Evolutionary conservation across 2,329 filamentous ascomycete species (phyloP), one percentile per base, ranked within the genome.

Genomic region (Sclerotinia nivalis): DNA sequence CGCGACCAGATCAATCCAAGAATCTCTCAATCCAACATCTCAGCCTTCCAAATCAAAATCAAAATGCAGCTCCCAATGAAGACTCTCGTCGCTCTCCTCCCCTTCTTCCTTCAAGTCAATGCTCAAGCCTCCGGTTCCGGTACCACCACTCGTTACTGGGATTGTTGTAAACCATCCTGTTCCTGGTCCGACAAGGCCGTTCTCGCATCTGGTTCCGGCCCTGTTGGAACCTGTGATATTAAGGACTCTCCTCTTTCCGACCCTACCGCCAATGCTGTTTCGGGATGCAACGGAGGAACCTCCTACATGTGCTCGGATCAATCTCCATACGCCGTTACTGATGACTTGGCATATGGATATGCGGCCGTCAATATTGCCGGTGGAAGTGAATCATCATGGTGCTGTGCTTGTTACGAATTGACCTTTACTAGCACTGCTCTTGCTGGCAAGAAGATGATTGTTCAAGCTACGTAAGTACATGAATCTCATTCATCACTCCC

Each of bases 101-200:
- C 75, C 12, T 75, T 76, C 72, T 74, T 76, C 70, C 62, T 76
- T 34, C 72, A 73, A 64, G 72, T 54, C 43, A 70, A 66, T 25
- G 70, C 72, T 12, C 74, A 74, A 61, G 70, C 72, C 37, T 73
- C 73, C 0, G 75, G 76, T 34, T 71, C 70, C 0, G 75, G 75
- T 18, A 72, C 68, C 47, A 80, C 80, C 49, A 82, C 80, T 20
- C 77, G 84, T 69, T 87, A 86, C 77, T 86, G 86, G 86, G 89
- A 91, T 78, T 91, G 89, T 82, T 92, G 89, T 82, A 92, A 92
- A 82, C 86, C 88, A 34, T 89, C 87, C 28, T 91, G 89, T 78
- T 83, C 83, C 4, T 87, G 88, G 88, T 77, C 82, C 18, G 83
- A 79, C 68, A 90, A 90, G 78, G 86, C 85, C 72, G 81, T 54